Base-by-base conservation (phyloP, 139 green algal species). In the Volvox africanus region DNA sequence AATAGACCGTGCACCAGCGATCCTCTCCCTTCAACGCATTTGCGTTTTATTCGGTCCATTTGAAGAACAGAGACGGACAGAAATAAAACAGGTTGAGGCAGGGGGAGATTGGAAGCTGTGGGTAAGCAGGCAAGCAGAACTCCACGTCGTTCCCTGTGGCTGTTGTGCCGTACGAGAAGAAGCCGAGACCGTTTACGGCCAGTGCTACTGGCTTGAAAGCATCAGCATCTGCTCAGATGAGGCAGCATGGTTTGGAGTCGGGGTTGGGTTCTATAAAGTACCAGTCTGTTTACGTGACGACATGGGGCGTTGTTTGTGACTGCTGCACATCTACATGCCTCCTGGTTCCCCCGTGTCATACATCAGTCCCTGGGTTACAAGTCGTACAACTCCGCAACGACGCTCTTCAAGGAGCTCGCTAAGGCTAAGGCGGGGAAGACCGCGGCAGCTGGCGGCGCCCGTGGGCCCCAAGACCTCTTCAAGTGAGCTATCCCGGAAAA, bases 381-480 rank as follows among this genome's bases (percentile, higher is more conserved):
- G 85, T 82, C 69, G 37, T 89, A 89, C 85, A 89, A 89, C 85
- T 6, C 26, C 33, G 85, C 85, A 44, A 89, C 85, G 11, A 68
- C 85, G 6, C 69, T 30, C 14, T 82, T 89, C 37, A 89, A 89
- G 85, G 69, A 89, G 37, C 85, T 89, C 32, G 68, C 85, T 17
- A 71, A 71, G 69, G 85, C 85, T 71, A 89, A 89, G 85, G 44
- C 37, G 12, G 85, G 85, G 33, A 89, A 89, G 83, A 68, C 5
- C 37, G 85, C n/a, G 3, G 44, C 69, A 37, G 69, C 69, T 26
- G 85, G 44, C 11, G 85, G 85, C 1, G 85, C 85, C 69, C 44
- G 85, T 17, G 85, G 30, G 28, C 80, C 62, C 44, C 92, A 94
- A 88, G 88, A 94, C 79, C 88, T 93, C 61, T 92, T 93, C 68